phyloP scores from a whole-genome alignment of 192 early-diverging fungal genomes.

The Globomyces pollinis-pini region DNA sequence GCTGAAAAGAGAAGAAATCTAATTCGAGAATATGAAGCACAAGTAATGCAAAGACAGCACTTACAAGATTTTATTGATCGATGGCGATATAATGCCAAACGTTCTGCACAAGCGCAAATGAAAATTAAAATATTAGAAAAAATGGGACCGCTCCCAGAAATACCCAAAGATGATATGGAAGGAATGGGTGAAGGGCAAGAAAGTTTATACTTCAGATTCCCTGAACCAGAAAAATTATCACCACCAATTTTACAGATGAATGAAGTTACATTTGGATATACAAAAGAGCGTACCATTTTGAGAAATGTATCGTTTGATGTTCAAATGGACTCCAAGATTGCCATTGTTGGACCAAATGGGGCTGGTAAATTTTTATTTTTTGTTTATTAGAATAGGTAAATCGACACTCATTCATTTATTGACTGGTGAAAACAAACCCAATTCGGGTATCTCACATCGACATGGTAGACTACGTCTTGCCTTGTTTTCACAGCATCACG shows the following conservation, averaged over 20 bases:
- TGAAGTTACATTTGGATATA: slow-evolving; percentile 85
- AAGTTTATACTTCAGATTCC: slow-evolving; percentile 76
- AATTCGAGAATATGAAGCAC: slow-evolving; percentile 91
- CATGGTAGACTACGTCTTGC: slow-evolving; percentile 91
- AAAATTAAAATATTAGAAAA: slow-evolving; percentile 99
- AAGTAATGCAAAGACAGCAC: slow-evolving; percentile 87
- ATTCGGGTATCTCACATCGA: slow-evolving; percentile 70
- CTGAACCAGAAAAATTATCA: slow-evolving; percentile 85
- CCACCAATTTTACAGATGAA: slow-evolving; percentile 96
- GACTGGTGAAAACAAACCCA: slow-evolving; percentile 76
- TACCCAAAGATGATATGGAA: slow-evolving; percentile 58
- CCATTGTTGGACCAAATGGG: slow-evolving; percentile 98
- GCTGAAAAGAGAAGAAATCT: slow-evolving; percentile 88
- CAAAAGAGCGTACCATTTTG: slow-evolving; percentile 70
- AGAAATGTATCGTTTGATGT: slow-evolving; percentile 82
- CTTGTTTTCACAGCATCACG: slow-evolving; percentile 95
- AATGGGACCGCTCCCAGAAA: slow-evolving; percentile 81
- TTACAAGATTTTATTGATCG: slow-evolving; percentile 97
- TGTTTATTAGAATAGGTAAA: slow-evolving; percentile 53
- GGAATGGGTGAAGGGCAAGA: slow-evolving; percentile 58
- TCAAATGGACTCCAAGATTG: slow-evolving; percentile 94
- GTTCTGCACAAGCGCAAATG: slow-evolving; percentile 90
- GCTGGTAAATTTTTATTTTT: slow-evolving; percentile 71
- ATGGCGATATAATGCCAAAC: slow-evolving; percentile 98
- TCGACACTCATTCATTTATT: slow-evolving; percentile 91